Evolutionary conservation across 257 asterid genomes (phyloP).

Genomic region (Ajuga chamaepitys): DNA sequence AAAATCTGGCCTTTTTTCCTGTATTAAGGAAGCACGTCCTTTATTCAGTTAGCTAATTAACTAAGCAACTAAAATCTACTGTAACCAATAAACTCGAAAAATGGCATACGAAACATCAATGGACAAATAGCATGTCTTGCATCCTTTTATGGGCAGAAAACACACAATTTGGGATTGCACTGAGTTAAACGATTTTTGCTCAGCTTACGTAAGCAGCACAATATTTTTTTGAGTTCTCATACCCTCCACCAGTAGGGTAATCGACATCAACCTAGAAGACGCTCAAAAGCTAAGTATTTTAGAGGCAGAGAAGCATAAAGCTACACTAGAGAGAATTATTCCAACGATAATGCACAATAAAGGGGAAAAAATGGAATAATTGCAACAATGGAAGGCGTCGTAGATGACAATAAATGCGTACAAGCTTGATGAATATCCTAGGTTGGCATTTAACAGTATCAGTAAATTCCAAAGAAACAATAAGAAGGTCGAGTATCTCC

Average conservation of each 20-base stretch:
- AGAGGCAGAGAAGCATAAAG: not conserved
- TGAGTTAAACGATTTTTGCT: not conserved
- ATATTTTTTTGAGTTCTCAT: not conserved
- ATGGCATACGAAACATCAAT: not conserved
- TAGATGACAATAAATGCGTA: constrained; percentile 4
- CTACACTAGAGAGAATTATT: not conserved
- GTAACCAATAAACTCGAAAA: not conserved
- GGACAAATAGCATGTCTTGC: constrained; percentile 4
- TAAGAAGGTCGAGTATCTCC: too few species aligned
- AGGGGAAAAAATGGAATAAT: not conserved
- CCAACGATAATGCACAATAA: not conserved
- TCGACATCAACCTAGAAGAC: not conserved
- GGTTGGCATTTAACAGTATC: not conserved
- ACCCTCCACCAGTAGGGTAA: not conserved
- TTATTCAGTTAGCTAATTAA: not conserved
- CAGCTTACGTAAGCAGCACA: not conserved
- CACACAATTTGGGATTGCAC: not conserved
- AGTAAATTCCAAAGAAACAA: not conserved
- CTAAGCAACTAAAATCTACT: not conserved
- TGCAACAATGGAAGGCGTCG: not conserved
- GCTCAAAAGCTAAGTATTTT: not conserved
- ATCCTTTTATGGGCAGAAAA: not conserved
- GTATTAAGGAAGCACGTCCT: constrained; percentile 12
- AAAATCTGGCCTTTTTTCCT: constrained; percentile 43
- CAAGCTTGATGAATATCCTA: not conserved